Evolutionary conservation across 1,139 yeast genomes (phyloP).

Genomic region (Blastobotrys buckinghamii): DNA sequence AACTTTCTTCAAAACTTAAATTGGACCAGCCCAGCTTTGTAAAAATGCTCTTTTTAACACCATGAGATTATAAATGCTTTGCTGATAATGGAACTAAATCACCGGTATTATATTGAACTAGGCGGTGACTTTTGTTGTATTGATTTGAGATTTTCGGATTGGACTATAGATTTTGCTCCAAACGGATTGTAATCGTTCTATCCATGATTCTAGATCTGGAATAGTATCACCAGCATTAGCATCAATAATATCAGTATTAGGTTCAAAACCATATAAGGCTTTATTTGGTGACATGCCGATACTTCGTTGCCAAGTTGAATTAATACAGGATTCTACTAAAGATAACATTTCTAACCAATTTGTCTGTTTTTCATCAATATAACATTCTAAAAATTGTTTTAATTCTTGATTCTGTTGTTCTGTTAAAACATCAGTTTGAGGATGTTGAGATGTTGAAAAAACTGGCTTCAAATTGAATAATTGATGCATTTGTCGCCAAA

Average conservation of each 20-base stretch:
- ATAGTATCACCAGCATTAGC: not conserved
- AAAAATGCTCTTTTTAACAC: not conserved
- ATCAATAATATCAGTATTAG: not conserved
- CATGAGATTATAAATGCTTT: not conserved
- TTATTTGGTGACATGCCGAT: constrained; percentile 2
- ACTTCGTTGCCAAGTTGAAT: not conserved
- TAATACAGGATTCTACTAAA: not conserved
- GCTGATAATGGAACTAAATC: not conserved
- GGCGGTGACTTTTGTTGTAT: not conserved
- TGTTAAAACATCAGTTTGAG: constrained; percentile 4
- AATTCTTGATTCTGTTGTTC: constrained; percentile 6
- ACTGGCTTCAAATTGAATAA: not conserved
- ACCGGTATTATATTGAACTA: not conserved
- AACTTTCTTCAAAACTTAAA: not conserved
- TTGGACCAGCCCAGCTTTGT: not conserved
- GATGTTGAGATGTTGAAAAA: not conserved
- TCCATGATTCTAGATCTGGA: not conserved
- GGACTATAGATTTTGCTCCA: not conserved
- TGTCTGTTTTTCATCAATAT: not conserved
- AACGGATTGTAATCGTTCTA: not conserved
- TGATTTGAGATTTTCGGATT: not conserved
- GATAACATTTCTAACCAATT: constrained; percentile 1
- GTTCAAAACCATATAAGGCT: not conserved
- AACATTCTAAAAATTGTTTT: not conserved
- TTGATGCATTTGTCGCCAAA: not conserved